Percentiles rank a stretch among this genome's conserved stretches.
These are phyloP conservation scores for Hevea brasiliensis DNA, from an alignment of 345 rosid genomes.

Conservation along the genomic window DNA sequence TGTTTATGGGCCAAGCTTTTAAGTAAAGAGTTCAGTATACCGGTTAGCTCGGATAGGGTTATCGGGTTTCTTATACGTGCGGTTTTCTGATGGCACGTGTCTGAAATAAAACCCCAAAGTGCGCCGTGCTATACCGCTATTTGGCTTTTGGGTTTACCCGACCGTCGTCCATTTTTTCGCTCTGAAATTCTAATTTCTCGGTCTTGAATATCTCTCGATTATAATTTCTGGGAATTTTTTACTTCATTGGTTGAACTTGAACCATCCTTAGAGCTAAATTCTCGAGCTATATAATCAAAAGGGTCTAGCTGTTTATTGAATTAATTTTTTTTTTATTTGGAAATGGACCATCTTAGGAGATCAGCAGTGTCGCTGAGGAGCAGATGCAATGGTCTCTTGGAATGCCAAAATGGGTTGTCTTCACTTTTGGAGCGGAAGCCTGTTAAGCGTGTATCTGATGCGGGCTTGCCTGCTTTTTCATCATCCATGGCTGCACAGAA, in stretches of 20 bases:
- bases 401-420: constrained; percentile 4
- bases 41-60: background rate
- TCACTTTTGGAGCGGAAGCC: background rate
- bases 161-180: background rate
- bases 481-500: background rate
- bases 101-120: constrained; percentile 13
- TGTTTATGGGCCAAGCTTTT: background rate
- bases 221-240: background rate
- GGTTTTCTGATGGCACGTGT: constrained; percentile 6
- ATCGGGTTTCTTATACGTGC: constrained; percentile 6
- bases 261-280: background rate
- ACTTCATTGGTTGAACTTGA: background rate
- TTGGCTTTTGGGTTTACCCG: constrained; percentile 13
- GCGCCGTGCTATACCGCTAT: background rate
- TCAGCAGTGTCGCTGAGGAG: constrained; percentile 8
- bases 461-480: constrained; percentile 18
- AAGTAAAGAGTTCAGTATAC: background rate
- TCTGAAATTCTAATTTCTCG: background rate
- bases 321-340: background rate
- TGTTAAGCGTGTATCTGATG: constrained; percentile 14
- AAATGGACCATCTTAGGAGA: constrained; percentile 18
- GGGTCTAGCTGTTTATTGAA: background rate
- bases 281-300: background rate
- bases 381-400: constrained; percentile 5
- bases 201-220: background rate